Evolutionary conservation across 257 asterid species (phyloP), one percentile per base, ranked within the genome.

Genomic region (Scutellaria galericulata): DNA sequence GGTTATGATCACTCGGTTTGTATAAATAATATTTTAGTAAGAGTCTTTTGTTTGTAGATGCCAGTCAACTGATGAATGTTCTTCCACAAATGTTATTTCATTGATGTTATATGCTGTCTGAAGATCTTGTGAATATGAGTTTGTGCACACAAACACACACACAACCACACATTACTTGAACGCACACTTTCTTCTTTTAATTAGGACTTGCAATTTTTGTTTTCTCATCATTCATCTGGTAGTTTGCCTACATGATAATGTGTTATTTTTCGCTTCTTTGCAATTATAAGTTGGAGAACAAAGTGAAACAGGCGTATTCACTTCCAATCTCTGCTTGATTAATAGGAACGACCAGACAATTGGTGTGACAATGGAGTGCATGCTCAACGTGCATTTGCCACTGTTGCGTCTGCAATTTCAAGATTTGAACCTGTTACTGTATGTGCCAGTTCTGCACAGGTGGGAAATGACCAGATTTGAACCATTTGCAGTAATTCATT

Each of bases 281-380:
- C 37, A 31, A 31, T 31, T 31, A 31, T 31, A 31, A 31, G 37
- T 4, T 31, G 37, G 37, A 31, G 37, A 31, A 31, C 37, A 31
- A 31, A 31, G 37, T 31, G 37, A 31, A 31, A 31, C 37, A 31
- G 37, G 37, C 37, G 5, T 31, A 31, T 31, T 31, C 37, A 31
- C 37, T 31, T 31, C 37, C 51, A 10, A 51, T 59, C 60, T 75
- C 67, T 62, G 45, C 62, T 70, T 76, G 78, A 48, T 53, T 57
- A 63, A 71, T 77, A 95, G 99, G 99, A 95, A 75, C 90, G 98
- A n/a, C 95, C 89, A 1, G 99, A 95, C 74, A 91, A 95, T 77
- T 95, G 99, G 99, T 87, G 98, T 64, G 87, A 92, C 57, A 42
- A 78, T 68, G 98, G 86, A 39, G 80, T 82, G 79, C 89, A 82